phyloP scores from a whole-genome alignment of 108 stramenopile species.

The Skeletonema marinoi region DNA sequence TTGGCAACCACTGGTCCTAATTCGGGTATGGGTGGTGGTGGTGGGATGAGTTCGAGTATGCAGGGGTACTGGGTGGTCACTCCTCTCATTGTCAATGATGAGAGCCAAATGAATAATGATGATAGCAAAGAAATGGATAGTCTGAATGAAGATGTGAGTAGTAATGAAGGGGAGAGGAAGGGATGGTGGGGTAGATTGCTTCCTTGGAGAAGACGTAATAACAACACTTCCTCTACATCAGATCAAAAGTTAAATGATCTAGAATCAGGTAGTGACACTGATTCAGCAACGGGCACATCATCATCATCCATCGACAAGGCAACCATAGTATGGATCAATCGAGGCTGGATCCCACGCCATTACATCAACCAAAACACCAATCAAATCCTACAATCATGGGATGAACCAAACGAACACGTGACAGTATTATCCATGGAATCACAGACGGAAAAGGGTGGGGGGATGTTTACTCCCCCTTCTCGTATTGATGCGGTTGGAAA shows the following conservation, averaged over 20 bases:
- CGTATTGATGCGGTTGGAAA: slow-evolving; percentile 13
- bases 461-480: slow-evolving; percentile 42
- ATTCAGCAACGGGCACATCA: not conserved
- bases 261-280: not conserved
- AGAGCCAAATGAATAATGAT: not conserved
- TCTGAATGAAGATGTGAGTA: not conserved
- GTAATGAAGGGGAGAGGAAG: not conserved
- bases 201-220: not conserved
- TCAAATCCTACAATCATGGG: slow-evolving; percentile 37
- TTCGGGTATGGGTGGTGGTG: slow-evolving; percentile 44
- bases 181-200: slow-evolving; percentile 9
- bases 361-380: slow-evolving; percentile 33
- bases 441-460: slow-evolving; percentile 53
- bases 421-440: slow-evolving; percentile 52
- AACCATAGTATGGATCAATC: slow-evolving; percentile 74
- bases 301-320: slow-evolving; percentile 5
- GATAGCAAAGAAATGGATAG: not conserved
- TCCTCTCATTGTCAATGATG: slow-evolving; percentile 57
- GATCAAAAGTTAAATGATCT: too few species aligned
- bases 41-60: slow-evolving; percentile 63
- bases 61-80: slow-evolving; percentile 81
- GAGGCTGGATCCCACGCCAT: slow-evolving; percentile 84
- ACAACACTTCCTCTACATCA: not conserved
- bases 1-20: slow-evolving; percentile 46
- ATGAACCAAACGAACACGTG: slow-evolving; percentile 55